Evolutionary conservation across 176 grass and related monocot species (phyloP).

Genomic region (Dendrocalamus sinicus): DNA sequence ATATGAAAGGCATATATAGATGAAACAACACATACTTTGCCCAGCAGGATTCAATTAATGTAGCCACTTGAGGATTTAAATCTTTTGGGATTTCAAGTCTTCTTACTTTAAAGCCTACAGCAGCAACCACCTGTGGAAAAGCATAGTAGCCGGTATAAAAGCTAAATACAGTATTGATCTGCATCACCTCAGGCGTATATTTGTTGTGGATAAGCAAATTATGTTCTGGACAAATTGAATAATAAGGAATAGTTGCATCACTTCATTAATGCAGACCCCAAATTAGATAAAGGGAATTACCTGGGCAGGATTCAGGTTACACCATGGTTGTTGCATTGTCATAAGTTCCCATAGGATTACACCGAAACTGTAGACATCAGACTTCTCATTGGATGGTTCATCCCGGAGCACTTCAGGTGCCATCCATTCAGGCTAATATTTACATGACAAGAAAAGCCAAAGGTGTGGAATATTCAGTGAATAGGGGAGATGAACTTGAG

Average conservation of each 20-base stretch:
- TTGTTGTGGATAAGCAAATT: conserved; percentile 14
- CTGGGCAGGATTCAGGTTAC: conserved; percentile 91
- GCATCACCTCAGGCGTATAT: conserved; percentile 20
- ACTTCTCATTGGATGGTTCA: conserved; percentile 98
- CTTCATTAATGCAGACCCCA: neutral
- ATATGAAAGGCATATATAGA: conserved; percentile 19
- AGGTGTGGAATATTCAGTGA: neutral
- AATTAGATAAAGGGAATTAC: conserved; percentile 42
- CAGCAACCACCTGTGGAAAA: conserved; percentile 79
- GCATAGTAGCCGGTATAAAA: neutral
- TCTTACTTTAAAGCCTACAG: conserved; percentile 92
- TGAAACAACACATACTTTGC: conserved; percentile 61
- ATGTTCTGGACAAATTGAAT: neutral
- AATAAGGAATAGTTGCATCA: neutral
- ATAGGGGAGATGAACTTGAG: conserved; percentile 1
- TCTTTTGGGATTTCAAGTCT: conserved; percentile 82
- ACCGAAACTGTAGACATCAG: conserved; percentile 92
- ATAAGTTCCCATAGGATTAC: conserved; percentile 97
- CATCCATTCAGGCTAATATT: conserved; percentile 97
- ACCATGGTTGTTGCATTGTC: conserved; percentile 98
- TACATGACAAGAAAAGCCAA: conserved; percentile 35
- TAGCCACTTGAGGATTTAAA: conserved; percentile 78
- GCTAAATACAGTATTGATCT: neutral
- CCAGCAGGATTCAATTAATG: conserved; percentile 92
- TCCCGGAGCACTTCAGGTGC: conserved; percentile 96